Percentiles rank a stretch among this genome's conserved stretches.
phyloP scores from a whole-genome alignment of 2,329 filamentous ascomycete genomes.

The Stemphylium lycopersici region DNA sequence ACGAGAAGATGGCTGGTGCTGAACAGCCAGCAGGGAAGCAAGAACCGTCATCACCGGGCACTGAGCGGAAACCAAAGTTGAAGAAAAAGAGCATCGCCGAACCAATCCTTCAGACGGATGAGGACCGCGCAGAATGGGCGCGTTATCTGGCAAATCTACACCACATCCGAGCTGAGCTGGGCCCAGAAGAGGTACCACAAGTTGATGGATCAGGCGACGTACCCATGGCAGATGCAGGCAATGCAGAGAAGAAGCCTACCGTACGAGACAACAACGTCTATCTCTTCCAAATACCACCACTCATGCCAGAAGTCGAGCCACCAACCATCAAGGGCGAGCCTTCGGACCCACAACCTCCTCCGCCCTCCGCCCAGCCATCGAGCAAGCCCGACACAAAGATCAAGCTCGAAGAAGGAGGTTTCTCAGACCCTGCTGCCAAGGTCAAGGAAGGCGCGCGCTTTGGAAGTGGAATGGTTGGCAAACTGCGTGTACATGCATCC shows the following conservation, averaged over 20 bases:
- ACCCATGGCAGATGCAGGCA: conserved; percentile 40
- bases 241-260: conserved; percentile 26
- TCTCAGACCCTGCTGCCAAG: conserved; percentile 23
- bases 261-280: conserved; percentile 62
- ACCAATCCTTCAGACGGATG: conserved; percentile 58
- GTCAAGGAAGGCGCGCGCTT: conserved; percentile 42
- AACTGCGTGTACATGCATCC: conserved; percentile 66
- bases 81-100: conserved; percentile 32
- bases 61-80: conserved; percentile 35
- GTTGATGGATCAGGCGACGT: conserved; percentile 52
- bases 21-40: conserved; percentile 29
- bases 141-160: conserved; percentile 55
- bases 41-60: conserved; percentile 42
- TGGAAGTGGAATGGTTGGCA: conserved; percentile 63
- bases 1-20: conserved; percentile 44
- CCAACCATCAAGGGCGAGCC: conserved; percentile 45
- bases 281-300: conserved; percentile 68
- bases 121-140: conserved; percentile 59
- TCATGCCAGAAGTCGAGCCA: conserved; percentile 62
- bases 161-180: conserved; percentile 57
- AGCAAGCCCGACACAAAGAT: conserved; percentile 30
- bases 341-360: conserved; percentile 18
- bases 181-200: conserved; percentile 37
- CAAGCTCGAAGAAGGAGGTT: conserved; percentile 42
- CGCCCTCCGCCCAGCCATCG: conserved; percentile 15